Base-by-base conservation (phyloP, 345 rosid genomes). In the Eucalyptus fibrosa region DNA sequence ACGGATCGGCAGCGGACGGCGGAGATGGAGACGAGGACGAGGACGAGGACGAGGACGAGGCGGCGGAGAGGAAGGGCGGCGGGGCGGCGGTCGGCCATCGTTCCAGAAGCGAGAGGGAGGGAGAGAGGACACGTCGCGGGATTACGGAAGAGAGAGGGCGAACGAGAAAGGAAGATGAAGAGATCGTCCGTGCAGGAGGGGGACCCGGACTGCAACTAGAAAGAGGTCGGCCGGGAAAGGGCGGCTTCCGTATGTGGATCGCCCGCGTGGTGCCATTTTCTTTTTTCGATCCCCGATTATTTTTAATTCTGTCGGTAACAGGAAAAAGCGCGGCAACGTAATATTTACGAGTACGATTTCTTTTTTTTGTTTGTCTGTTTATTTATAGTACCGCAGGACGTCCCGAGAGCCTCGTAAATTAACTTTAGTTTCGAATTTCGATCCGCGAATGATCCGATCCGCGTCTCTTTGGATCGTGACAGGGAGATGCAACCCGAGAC, bases 1-100 rank as follows among this genome's bases (percentile, higher is more conserved):
- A 47, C n/a, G 88, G 55, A 89, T 19, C 93, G 92, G 88, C 91
- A 91, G 56, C 69, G 86, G 88, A 92, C 91, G 86, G 91, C 86
- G 50, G 91, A 17, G 86, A 67, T 9, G 86, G 89, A 53, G 89
- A 88, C 67, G 87, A 87, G 50, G 86, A 89, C 28, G 90, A 89
- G 62, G 80, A 88, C 14, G 89, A 87, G 49, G 89, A 86, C 10
- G 88, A 81, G 32, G 55, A 30, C 42, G 86, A 88, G 45, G 45
- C 11, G 65, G 44, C 26, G 59, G 59, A 14, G 51, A 60, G 42
- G 72, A 59, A 59, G n/a, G 49, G 32, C 45, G 72, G 80, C 12
- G 23, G 1, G 59, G 59, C 7, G 62, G 62, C 1, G 62, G 62
- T 13, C 3, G 62, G 13, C 2, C 62, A 56, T 56, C 62, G 62